Percentiles rank a stretch among this genome's conserved stretches.
phyloP scores from a whole-genome alignment of 495 filamentous ascomycete genomes.

The Tirmania nivea region DNA sequence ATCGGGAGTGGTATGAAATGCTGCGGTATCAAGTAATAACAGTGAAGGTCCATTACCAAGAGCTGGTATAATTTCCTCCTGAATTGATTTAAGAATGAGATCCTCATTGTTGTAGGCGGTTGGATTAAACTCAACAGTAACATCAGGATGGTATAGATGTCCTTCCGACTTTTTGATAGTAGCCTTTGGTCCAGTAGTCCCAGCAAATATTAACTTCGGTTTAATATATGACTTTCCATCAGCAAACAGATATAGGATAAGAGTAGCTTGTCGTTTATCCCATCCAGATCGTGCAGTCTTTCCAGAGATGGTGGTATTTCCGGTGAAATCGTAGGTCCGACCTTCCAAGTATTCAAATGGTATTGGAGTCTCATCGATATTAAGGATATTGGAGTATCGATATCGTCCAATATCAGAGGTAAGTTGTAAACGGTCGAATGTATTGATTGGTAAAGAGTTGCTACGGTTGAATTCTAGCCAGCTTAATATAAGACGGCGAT shows the following conservation, averaged over 20 bases:
- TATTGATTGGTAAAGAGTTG: neutral
- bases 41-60: neutral
- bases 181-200: neutral
- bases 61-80: neutral
- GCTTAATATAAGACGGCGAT: conserved; percentile 1
- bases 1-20: neutral
- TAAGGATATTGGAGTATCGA: too few relatives aligned
- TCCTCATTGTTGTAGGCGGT: conserved; percentile 1
- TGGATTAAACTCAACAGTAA: conserved; percentile 1
- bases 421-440: neutral
- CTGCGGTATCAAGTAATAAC: neutral
- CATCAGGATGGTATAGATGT: neutral
- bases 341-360: conserved; percentile 5
- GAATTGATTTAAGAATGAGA: neutral
- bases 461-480: conserved; percentile 2
- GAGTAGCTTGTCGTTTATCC: conserved; percentile 6
- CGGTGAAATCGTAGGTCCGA: conserved; percentile 1
- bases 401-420: too few relatives aligned
- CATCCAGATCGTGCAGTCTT: conserved; percentile 1
- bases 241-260: conserved; percentile 2
- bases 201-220: conserved; percentile 1
- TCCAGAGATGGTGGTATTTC: conserved; percentile 2
- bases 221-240: neutral
- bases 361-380: too few relatives aligned
- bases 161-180: neutral